phyloP scores from a whole-genome alignment of 2,329 filamentous ascomycete species.

The Colletotrichum destructivum region DNA sequence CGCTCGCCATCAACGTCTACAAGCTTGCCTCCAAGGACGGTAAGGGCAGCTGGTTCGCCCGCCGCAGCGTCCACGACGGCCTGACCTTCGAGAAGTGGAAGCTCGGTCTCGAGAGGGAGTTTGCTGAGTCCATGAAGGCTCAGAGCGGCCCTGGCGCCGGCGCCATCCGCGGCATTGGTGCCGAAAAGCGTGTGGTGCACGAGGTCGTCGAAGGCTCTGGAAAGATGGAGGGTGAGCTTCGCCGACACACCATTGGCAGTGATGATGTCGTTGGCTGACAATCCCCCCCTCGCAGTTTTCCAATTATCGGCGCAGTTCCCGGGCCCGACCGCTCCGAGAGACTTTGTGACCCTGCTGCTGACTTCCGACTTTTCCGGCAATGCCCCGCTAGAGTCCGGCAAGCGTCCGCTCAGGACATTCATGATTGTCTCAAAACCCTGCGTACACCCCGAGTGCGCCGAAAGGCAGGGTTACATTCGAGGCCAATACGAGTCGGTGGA shows the following conservation, averaged over 20 bases:
- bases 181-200: slow-evolving; percentile 81
- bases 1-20: slow-evolving; percentile 82
- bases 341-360: slow-evolving; percentile 87
- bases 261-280: slow-evolving; percentile 36
- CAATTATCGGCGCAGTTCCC: slow-evolving; percentile 92
- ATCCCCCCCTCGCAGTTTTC: slow-evolving; percentile 71
- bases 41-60: slow-evolving; percentile 90
- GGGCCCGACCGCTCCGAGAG: slow-evolving; percentile 87
- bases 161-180: slow-evolving; percentile 87
- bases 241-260: not conserved
- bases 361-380: slow-evolving; percentile 72
- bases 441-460: slow-evolving; percentile 80
- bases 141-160: slow-evolving; percentile 79
- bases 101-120: slow-evolving; percentile 82
- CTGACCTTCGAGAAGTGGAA: slow-evolving; percentile 85
- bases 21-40: slow-evolving; percentile 86
- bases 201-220: slow-evolving; percentile 71
- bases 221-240: slow-evolving; percentile 71
- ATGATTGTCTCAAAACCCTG: slow-evolving; percentile 92
- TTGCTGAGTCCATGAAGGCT: slow-evolving; percentile 81
- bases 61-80: slow-evolving; percentile 85
- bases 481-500: slow-evolving; percentile 94
- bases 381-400: slow-evolving; percentile 44
- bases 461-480: slow-evolving; percentile 81
- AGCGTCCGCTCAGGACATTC: slow-evolving; percentile 75